Percentiles rank a stretch among this genome's conserved stretches.
These are phyloP conservation scores for Ophiostoma triangulosporum DNA, from an alignment of 2,329 filamentous ascomycete species.

Conservation along the genomic window DNA sequence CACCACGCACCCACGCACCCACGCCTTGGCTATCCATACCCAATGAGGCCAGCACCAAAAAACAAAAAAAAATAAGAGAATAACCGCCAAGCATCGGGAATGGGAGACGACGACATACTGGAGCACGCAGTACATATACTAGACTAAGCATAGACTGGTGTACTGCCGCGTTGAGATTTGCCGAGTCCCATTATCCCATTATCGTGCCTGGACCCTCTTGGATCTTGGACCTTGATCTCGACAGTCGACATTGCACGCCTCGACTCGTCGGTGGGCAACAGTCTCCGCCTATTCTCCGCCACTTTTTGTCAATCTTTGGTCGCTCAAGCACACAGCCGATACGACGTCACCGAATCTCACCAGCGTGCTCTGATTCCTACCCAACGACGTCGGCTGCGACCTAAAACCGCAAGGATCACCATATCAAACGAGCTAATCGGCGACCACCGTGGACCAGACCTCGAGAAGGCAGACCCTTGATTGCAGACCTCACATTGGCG, in stretches of 20 bases:
- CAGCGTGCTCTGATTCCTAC: neutral
- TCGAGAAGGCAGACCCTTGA: neutral
- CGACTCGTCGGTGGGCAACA: neutral
- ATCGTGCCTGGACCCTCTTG: neutral
- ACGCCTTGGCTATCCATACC: constrained; percentile 5
- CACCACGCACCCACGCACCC: neutral
- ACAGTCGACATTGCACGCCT: too few relatives aligned
- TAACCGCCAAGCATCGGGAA: constrained; percentile 5
- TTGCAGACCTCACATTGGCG: too few relatives aligned
- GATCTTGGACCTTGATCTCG: neutral
- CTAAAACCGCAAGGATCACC: constrained; percentile 1
- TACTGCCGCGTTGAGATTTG: neutral
- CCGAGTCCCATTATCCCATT: neutral
- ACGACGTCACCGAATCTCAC: neutral
- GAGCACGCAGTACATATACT: neutral
- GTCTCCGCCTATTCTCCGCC: neutral
- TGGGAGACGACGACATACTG: neutral
- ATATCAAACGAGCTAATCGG: neutral
- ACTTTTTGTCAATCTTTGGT: too few relatives aligned
- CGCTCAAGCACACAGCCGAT: too few relatives aligned
- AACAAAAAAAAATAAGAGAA: neutral
- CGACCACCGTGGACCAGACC: neutral
- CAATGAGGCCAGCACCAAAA: constrained; percentile 2
- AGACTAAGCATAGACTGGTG: neutral
- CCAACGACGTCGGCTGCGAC: neutral